A percentile compares a stretch with the other conserved stretches of the same genome.
Conservation (phyloP, 345 rosid genomes). For the Euphorbia tirucalli region DNA sequence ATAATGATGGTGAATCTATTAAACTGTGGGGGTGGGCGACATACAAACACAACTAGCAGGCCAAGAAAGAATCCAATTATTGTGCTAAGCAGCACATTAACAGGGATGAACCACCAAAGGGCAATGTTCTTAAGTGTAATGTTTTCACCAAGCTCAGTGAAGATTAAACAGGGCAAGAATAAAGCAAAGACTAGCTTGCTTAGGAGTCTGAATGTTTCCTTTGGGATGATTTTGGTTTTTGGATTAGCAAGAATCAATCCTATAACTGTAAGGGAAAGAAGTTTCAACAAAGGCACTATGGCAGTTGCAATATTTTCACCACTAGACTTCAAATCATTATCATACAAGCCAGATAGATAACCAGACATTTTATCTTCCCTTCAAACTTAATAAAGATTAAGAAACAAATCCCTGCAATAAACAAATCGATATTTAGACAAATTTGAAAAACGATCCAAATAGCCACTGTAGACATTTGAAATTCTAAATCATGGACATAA, state of each 20-base stretch:
- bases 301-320: conserved; percentile 49
- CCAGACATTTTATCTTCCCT: conserved; percentile 32
- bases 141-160: conserved; percentile 83
- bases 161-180: conserved; percentile 88
- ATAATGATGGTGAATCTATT: conserved; percentile 77
- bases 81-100: conserved; percentile 73
- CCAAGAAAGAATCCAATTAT: conserved; percentile 65
- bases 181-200: conserved; percentile 91
- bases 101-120: conserved; percentile 92
- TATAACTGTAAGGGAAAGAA: conserved; percentile 59
- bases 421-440: not conserved
- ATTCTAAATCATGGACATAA: not conserved
- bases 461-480: not conserved
- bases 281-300: conserved; percentile 71
- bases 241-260: conserved; percentile 86
- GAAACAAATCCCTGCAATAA: conserved; percentile 14
- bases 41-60: conserved; percentile 59
- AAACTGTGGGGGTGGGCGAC: conserved; percentile 76
- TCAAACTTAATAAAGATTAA: not conserved
- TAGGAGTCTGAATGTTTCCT: conserved; percentile 70
- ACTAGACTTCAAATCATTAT: conserved; percentile 28
- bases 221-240: conserved; percentile 53
- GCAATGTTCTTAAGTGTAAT: conserved; percentile 50
- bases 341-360: conserved; percentile 15
- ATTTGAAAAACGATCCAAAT: not conserved